Evolutionary conservation across 192 early-diverging fungal species (phyloP), one percentile per base, ranked within the genome.

Genomic region (Linnemannia zychae): DNA sequence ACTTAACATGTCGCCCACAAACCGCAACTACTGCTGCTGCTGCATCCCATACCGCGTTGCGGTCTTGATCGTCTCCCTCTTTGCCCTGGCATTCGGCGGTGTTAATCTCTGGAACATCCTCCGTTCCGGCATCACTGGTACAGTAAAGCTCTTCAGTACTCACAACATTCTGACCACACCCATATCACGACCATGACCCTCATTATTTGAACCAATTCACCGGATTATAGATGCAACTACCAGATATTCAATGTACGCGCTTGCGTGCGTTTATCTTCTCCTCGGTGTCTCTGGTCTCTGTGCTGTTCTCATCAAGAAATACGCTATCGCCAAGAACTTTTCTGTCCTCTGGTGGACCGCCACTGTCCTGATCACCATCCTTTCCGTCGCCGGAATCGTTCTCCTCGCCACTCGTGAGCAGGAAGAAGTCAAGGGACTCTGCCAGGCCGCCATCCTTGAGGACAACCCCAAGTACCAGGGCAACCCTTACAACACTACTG

Each of bases 341-440:
- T 85, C 83, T 0, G 83, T 85, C 37, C 74, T 85, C 68, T 85
- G 83, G 83, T 85, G 83, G 83, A 85, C 68, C 16, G 83, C 79
- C 36, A 85, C 83, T 28, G 13, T 79, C 48, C 7, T 79, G 20
- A 36, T 67, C 65, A 85, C 74, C 7, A 57, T 76, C 46, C 77
- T 85, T 13, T 70, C 74, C 1, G 47, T 76, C 16, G 33, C 31
- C 77, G 63, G 34, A 7, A 49, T 79, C 28, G 68, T 85, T n/a
- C 50, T 85, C 24, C 31, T 85, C n/a, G 77, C 77, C 24, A 85
- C 77, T 0, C 48, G 78, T 9, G 77, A 63, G 40, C 74, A 79
- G 40, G 74, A 76, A 3, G 77, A 77, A 0, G 68, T 72, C 83
- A 71, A 71, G 65, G n/a, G 3, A 0, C 7, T 71, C 28, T 85